Percentiles rank a stretch among this genome's conserved stretches.
These are phyloP conservation scores for Tetraselmis striata DNA, from an alignment of 139 green algal species.

Conservation along the genomic window DNA sequence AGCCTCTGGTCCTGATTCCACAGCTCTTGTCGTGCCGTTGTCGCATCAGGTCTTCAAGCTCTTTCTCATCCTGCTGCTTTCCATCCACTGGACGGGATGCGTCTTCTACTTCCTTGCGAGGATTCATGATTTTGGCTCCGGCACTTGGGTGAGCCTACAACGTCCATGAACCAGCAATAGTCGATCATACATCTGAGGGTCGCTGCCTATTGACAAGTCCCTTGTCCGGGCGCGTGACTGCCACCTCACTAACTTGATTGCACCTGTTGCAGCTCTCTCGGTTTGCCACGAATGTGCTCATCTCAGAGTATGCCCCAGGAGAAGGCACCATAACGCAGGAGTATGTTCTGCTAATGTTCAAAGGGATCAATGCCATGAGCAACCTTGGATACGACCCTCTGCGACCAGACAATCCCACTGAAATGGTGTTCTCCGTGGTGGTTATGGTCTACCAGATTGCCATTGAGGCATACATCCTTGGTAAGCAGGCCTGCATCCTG, in stretches of 20 bases:
- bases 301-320: neutral
- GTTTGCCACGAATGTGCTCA: neutral
- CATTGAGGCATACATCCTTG: slow-evolving; percentile 36
- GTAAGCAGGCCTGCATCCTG: too few relatives aligned
- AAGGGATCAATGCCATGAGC: slow-evolving; percentile 28
- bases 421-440: slow-evolving; percentile 28
- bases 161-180: neutral
- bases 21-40: neutral
- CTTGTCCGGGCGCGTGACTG: neutral
- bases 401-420: slow-evolving; percentile 14
- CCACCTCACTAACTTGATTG: too few relatives aligned
- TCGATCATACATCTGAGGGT: neutral
- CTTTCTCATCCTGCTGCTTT: slow-evolving; percentile 26
- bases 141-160: neutral
- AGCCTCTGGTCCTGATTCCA: neutral
- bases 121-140: slow-evolving; percentile 1
- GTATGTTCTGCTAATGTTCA: slow-evolving; percentile 13
- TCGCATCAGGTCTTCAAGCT: neutral
- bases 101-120: slow-evolving; percentile 23
- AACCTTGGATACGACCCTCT: slow-evolving; percentile 31
- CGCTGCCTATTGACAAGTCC: neutral
- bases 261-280: neutral
- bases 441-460: slow-evolving; percentile 22
- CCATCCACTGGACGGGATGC: slow-evolving; percentile 31
- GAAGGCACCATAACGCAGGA: neutral